Base-by-base conservation (phyloP, 192 early-diverging fungal species). In the Coemansia brasiliensis region DNA sequence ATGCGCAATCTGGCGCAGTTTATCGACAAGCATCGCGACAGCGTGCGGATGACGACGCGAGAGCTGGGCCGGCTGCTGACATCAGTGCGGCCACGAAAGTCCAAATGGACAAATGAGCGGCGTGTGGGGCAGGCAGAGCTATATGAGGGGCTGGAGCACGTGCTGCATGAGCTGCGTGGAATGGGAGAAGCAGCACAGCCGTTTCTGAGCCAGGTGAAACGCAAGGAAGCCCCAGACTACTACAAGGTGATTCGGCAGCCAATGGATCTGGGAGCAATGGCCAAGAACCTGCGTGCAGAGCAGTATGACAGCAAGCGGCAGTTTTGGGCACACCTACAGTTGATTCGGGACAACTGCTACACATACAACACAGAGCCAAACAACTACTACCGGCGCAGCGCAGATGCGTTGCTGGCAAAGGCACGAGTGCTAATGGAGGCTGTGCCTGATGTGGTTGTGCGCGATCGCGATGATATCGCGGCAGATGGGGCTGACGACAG, bases 281-380 rank as follows among this genome's bases (percentile, higher is more conserved):
- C 90, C 41, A 92, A 90, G 65, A 95, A 97, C 57, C 76, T 99
- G 53, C 87, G 90, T 65, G 61, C 45, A 8, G 83, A 88, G 44
- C 74, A 85, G 46, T 99, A 99, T 74, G 82, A 87, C 53, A 87
- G 84, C 82, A 97, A 98, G 72, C 67, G 83, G 6, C 90, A 94
- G 57, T 98, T 99, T 81, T 69, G 81, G 3, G 73, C 85, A n/a
- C 95, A 99, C 57, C 65, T 97, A 26, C 83, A 89, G 61, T 72
- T 98, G 45, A 96, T 99, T 54, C 95, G 92, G 79, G 79, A 83
- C 42, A 99, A 99, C 69, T 97, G 95, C 75, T 83, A 94, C 39
- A 74, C 74, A 4, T 99, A 93, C 83, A 99, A 99, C 69, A 85
- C 89, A 3, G 82, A 88, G 56, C 93, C 93, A 5, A 86, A 87